A percentile compares a stretch with the other conserved stretches of the same genome.
These are phyloP conservation scores for Dactylellina cionopaga DNA, from an alignment of 2,329 filamentous ascomycete species.

Conservation along the genomic window DNA sequence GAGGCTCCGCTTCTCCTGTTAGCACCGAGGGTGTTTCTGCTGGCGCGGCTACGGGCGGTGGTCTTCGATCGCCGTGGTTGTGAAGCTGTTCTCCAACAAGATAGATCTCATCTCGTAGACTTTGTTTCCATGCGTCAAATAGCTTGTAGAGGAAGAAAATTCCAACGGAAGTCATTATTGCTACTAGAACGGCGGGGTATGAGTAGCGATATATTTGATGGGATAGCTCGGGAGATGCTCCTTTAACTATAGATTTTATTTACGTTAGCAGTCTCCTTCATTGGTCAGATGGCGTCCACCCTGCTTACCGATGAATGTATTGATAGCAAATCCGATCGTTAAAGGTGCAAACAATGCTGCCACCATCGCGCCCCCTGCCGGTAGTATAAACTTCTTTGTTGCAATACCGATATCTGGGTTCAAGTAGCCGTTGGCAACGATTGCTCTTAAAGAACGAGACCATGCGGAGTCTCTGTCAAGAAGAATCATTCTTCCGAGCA, in stretches of 20 bases:
- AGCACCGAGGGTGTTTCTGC: neutral
- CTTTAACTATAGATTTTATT: slow-evolving; percentile 51
- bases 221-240: slow-evolving; percentile 54
- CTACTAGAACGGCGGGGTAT: slow-evolving; percentile 71
- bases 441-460: slow-evolving; percentile 74
- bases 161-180: slow-evolving; percentile 58
- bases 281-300: neutral
- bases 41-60: neutral
- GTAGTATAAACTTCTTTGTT: slow-evolving; percentile 87
- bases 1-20: slow-evolving; percentile 31
- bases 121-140: slow-evolving; percentile 78
- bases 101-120: slow-evolving; percentile 93
- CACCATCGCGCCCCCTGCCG: slow-evolving; percentile 71
- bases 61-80: slow-evolving; percentile 78
- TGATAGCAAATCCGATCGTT: slow-evolving; percentile 66
- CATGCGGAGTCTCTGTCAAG: slow-evolving; percentile 76
- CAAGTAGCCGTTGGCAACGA: slow-evolving; percentile 73
- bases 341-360: slow-evolving; percentile 74
- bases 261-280: neutral
- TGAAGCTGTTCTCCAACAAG: slow-evolving; percentile 93
- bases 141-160: slow-evolving; percentile 62
- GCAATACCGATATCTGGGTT: slow-evolving; percentile 81
- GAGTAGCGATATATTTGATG: slow-evolving; percentile 69
- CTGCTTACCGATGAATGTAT: slow-evolving; percentile 60
- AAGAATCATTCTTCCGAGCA: slow-evolving; percentile 75